Conservation (phyloP, 352 stramenopile species). For the Aphanomyces euteiches region DNA sequence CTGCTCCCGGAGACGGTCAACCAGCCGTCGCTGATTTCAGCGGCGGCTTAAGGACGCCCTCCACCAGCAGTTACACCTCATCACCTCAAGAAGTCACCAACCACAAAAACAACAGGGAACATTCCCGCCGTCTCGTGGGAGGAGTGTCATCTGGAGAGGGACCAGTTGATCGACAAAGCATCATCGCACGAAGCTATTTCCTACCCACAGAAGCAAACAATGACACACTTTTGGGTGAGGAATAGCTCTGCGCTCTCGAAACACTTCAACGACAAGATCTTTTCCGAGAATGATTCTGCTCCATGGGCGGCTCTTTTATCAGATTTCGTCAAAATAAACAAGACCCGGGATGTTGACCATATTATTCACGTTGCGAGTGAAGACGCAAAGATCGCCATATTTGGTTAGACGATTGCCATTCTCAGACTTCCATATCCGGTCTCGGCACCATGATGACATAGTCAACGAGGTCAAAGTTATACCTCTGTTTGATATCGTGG, state of each 20-base stretch:
- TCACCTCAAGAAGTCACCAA: background rate
- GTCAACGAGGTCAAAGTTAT: background rate
- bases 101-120: background rate
- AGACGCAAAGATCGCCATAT: background rate
- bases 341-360: background rate
- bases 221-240: background rate
- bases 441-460: background rate
- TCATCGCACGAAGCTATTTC: background rate
- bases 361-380: background rate
- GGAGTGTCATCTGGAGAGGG: background rate
- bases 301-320: background rate
- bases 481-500: background rate
- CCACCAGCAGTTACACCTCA: background rate
- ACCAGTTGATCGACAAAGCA: background rate
- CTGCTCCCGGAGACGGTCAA: too few relatives aligned
- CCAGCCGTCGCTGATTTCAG: too few relatives aligned
- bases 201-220: background rate
- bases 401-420: background rate
- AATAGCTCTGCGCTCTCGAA: background rate
- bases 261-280: background rate
- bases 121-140: background rate
- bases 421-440: background rate
- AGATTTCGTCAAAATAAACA: background rate
- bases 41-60: background rate
- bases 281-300: slow-evolving; percentile 4